Evolutionary conservation across 306 rosid genomes (phyloP).

Genomic region (Sphenostylis stenocarpa): DNA sequence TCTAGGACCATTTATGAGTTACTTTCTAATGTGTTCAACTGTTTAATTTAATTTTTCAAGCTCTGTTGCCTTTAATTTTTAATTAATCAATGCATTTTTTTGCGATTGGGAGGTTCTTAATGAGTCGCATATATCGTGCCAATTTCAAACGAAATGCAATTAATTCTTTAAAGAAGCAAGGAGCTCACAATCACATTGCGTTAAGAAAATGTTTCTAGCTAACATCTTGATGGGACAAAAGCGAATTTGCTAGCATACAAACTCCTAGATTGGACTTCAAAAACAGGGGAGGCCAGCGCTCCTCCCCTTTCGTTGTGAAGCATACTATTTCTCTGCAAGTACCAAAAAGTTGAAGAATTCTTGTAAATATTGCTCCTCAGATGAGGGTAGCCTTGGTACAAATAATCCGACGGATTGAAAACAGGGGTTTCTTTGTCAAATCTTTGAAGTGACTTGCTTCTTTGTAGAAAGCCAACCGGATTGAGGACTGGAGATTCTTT

Average conservation of each 20-base stretch:
- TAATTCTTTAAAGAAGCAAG: slow-evolving; percentile 9
- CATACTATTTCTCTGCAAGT: slow-evolving; percentile 47
- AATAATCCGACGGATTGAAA: slow-evolving; percentile 75
- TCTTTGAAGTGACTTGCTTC: slow-evolving; percentile 40
- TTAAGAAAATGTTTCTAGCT: slow-evolving; percentile 3
- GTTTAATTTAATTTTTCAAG: background rate
- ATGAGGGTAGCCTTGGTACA: slow-evolving; percentile 74
- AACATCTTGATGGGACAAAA: slow-evolving; percentile 49
- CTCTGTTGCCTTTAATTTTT: background rate
- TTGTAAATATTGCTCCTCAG: slow-evolving; percentile 43
- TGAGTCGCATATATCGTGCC: background rate
- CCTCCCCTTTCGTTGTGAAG: slow-evolving; percentile 39
- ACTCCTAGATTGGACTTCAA: slow-evolving; percentile 53
- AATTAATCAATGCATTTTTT: slow-evolving; percentile 3
- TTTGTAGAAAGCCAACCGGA: slow-evolving; percentile 33
- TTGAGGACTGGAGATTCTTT: slow-evolving; percentile 45
- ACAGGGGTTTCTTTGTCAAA: slow-evolving; percentile 63
- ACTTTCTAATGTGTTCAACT: background rate
- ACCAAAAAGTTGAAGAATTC: slow-evolving; percentile 50
- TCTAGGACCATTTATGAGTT: slow-evolving; percentile 5
- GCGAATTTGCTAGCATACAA: slow-evolving; percentile 54
- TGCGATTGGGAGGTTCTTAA: background rate
- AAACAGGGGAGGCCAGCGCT: slow-evolving; percentile 57
- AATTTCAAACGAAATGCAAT: slow-evolving; percentile 21
- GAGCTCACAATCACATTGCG: background rate